Base-by-base conservation (phyloP, 345 rosid genomes). In the Camelina sativa region DNA sequence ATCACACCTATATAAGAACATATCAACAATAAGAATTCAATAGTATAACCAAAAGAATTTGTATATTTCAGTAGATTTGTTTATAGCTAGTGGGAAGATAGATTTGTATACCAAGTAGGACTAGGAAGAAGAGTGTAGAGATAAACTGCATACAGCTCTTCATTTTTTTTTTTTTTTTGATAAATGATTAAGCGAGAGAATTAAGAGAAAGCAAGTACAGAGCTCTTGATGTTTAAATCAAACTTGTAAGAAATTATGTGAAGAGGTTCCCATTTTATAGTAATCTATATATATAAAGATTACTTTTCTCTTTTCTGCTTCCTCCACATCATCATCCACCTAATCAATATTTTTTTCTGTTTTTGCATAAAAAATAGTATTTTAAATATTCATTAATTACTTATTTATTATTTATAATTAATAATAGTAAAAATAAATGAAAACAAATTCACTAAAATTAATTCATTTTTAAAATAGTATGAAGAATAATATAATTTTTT, bases 181-280 rank as follows among this genome's bases (percentile, higher is more conserved):
- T 43, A 17, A 37, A 0, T 58, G 6, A 9, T 25, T 43, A 7
- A 56, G 4, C 8, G 0, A 34, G 11, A 59, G 0, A 59, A 6
- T 25, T 4, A 28, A 48, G 57, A 65, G 69, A 52, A 8, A 37
- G 20, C 11, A 11, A 34, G 8, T 28, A 28, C 35, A 37, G 15
- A 52, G 35, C 35, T 50, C 23, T 19, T 65, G 56, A 7, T 17
- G 34, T 20, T 37, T 37, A 15, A 50, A 67, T 8, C 17, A 19
- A 12, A 11, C 34, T 51, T 51, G 59, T 35, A 4, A 66, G 20
- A 66, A 35, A 35, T 51, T 19, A 25, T 50, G 59, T 50, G 35
- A 66, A 58, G 8, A 35, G 35, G 2, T 35, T 15, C 34, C 20
- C 15, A 53, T 20, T 52, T 67, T 66, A 51, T 66, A 66, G 22